Evolutionary conservation across 2,329 filamentous ascomycete species (phyloP).

Genomic region (Neonectria sp.): DNA sequence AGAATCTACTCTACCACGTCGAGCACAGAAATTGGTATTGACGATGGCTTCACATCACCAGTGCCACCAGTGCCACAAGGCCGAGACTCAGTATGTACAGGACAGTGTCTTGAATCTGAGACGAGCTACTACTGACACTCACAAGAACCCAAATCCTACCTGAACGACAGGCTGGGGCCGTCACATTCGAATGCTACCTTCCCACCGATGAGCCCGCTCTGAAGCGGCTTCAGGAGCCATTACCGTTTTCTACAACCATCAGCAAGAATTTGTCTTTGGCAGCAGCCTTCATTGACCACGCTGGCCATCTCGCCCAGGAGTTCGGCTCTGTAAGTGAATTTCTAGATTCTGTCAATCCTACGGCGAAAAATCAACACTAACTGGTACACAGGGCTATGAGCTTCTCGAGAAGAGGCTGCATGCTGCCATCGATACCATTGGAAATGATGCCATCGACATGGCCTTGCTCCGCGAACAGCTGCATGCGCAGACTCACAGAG

Average conservation of each 20-base stretch:
- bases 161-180: background rate
- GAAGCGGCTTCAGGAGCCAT: constrained; percentile 3
- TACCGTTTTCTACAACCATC: constrained; percentile 7
- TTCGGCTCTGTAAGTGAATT: constrained; percentile 3
- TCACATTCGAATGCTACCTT: constrained; percentile 3
- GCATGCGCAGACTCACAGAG: background rate
- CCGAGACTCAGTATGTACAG: background rate
- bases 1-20: background rate
- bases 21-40: background rate
- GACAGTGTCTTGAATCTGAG: background rate
- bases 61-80: background rate
- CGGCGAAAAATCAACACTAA: background rate
- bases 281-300: constrained; percentile 11
- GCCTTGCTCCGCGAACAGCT: constrained; percentile 3
- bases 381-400: background rate
- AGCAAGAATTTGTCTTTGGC: constrained; percentile 12
- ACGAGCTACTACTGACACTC: background rate
- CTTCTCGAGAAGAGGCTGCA: constrained; percentile 14
- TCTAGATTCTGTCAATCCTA: background rate
- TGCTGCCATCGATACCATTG: constrained; percentile 15
- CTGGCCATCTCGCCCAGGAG: constrained; percentile 8
- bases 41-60: constrained; percentile 6
- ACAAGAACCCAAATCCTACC: background rate
- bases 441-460: constrained; percentile 18
- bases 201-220: constrained; percentile 10